phyloP scores from a whole-genome alignment of 495 filamentous ascomycete genomes.

The Talaromyces wortmannii region DNA sequence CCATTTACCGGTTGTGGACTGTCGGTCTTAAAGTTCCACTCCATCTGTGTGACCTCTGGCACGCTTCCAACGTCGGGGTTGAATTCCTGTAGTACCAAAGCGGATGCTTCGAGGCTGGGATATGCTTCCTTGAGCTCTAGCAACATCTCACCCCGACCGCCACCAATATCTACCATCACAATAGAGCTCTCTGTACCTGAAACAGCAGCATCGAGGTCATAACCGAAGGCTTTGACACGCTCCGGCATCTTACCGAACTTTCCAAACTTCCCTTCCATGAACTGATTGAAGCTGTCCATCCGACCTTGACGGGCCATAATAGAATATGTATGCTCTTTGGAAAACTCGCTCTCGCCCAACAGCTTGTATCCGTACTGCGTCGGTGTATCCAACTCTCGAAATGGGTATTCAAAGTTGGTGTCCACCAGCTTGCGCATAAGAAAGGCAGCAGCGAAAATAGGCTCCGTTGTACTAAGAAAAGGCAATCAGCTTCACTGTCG shows the following conservation, averaged over 20 bases:
- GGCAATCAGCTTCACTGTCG: background rate
- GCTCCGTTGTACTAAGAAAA: conserved; percentile 25
- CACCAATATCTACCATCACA: conserved; percentile 49
- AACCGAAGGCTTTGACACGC: conserved; percentile 17
- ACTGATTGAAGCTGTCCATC: conserved; percentile 34
- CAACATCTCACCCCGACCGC: conserved; percentile 45
- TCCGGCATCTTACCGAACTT: conserved; percentile 23
- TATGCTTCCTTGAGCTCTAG: conserved; percentile 31
- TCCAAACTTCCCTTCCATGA: conserved; percentile 34
- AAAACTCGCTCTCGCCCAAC: conserved; percentile 21
- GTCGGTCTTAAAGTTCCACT: conserved; percentile 28
- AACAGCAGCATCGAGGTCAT: conserved; percentile 25
- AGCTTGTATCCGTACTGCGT: conserved; percentile 26
- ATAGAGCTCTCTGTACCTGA: conserved; percentile 7
- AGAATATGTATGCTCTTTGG: conserved; percentile 25
- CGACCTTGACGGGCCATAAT: conserved; percentile 31
- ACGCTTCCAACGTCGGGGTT: conserved; percentile 21
- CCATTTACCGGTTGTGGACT: conserved; percentile 26
- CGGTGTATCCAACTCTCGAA: conserved; percentile 23
- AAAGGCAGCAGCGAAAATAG: conserved; percentile 26
- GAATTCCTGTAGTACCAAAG: conserved; percentile 43
- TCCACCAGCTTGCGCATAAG: conserved; percentile 26
- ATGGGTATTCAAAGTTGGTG: conserved; percentile 27
- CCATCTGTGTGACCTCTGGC: conserved; percentile 19
- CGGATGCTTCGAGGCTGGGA: conserved; percentile 26